Evolutionary conservation across 805 yeast genomes (phyloP), one percentile per base, ranked within the genome.

Genomic region (Saccharomyces eubayanus): DNA sequence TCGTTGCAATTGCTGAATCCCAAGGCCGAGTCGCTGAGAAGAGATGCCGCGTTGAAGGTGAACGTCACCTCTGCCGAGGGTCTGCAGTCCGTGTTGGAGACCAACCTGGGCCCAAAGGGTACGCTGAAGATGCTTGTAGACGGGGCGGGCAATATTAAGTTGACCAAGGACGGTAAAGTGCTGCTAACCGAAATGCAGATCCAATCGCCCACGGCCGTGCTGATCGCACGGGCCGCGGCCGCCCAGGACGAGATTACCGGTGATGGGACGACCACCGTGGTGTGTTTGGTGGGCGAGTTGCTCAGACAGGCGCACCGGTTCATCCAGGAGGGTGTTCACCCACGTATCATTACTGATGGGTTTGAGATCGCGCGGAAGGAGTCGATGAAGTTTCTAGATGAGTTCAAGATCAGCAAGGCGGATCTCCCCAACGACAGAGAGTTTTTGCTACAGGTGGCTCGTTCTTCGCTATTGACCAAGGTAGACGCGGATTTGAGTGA

Each of bases 181-280:
- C 75, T 94, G 53, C 76, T 94, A 55, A 81, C 87, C 45, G 99
- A 94, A 68, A 94, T 94, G 99, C 99, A 94, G 74, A 92, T 92
- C 72, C 94, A 87, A 69, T 84, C 87, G 58, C 95, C 95, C 10
- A 87, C 95, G 3, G 95, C 95, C 0, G 87, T 87, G 36, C 82
- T 87, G 87, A 87, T 87, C 73, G 96, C 99, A 2, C 80, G 98
- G 60, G 99, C 98, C 12, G 99, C 99, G 50, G 83, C 96, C 48
- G 97, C 99, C 0, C 99, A 94, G 73, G 99, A 94, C 71, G 99
- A 94, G 72, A 89, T 94, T 67, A 88, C 98, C n/a, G 99, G 99
- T 50, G 99, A 94, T 72, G 99, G 99, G 59, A 94, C 99, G 53
- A 92, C 98, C 5, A 87, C 97, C 1, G 99, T 94, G 52, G 92